A percentile compares a stretch with the other conserved stretches of the same genome.
These are phyloP conservation scores for Blastocystis sp. DNA, from an alignment of 352 stramenopile species.

Conservation along the genomic window DNA sequence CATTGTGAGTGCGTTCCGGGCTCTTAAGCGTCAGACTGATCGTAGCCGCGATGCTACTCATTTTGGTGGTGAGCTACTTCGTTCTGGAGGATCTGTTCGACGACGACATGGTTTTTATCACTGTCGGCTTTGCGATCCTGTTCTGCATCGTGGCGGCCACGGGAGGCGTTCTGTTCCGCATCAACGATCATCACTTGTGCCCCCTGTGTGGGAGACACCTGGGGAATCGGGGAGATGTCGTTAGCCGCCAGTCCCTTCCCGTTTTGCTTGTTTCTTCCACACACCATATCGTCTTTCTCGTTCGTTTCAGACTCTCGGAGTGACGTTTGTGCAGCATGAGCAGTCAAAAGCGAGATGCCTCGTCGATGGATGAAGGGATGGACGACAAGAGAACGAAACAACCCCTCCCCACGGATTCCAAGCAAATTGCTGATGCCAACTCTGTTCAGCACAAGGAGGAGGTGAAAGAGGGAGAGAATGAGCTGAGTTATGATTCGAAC, in stretches of 20 bases:
- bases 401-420: neutral
- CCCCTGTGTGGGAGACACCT: constrained; percentile 6
- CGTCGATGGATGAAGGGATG: neutral
- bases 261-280: neutral
- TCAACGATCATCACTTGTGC: constrained; percentile 32
- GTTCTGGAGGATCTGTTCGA: constrained; percentile 20
- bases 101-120: constrained; percentile 7
- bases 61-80: neutral
- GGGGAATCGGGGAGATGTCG: constrained; percentile 28
- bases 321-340: neutral
- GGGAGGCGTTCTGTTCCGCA: neutral
- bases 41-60: neutral
- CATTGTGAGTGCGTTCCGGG: neutral
- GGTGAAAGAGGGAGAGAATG: neutral
- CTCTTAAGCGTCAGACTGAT: neutral
- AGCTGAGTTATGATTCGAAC: constrained; percentile 32
- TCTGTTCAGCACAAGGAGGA: neutral
- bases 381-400: neutral
- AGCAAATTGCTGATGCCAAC: constrained; percentile 3
- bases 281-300: too few species aligned
- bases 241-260: constrained; percentile 1
- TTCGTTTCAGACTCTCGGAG: neutral
- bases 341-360: neutral
- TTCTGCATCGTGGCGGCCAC: constrained; percentile 2
- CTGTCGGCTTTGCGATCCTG: constrained; percentile 29